Evolutionary conservation across 148 eudicot species (phyloP).

Genomic region (Chenopodium berlandieri): DNA sequence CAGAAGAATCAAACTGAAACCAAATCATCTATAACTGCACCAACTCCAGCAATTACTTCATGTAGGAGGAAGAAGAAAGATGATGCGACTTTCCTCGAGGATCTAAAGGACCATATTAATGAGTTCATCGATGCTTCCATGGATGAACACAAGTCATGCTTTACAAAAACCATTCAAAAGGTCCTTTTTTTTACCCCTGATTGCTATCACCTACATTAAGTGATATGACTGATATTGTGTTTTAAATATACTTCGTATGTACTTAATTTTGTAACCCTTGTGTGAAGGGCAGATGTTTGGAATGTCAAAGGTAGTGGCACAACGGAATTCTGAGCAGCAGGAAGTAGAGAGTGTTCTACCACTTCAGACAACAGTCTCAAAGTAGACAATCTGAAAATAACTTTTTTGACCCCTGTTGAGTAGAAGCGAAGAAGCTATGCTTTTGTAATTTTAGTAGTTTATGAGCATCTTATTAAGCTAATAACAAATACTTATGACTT

Average conservation of each 20-base stretch:
- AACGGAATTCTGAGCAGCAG: conserved; percentile 35
- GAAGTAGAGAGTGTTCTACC: conserved; percentile 56
- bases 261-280: background rate
- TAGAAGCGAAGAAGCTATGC: too few relatives aligned
- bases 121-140: conserved; percentile 84
- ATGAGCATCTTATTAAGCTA: background rate
- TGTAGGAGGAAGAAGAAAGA: conserved; percentile 83
- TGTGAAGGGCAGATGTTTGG: conserved; percentile 68
- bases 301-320: conserved; percentile 78
- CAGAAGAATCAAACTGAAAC: conserved; percentile 36
- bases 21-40: conserved; percentile 34
- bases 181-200: conserved; percentile 22
- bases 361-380: conserved; percentile 47
- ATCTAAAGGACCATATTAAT: conserved; percentile 82
- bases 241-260: background rate
- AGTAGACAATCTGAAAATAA: conserved; percentile 23
- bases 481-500: background rate
- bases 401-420: background rate
- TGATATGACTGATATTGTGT: background rate
- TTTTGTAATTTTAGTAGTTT: background rate
- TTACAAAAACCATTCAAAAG: conserved; percentile 77
- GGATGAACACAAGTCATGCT: conserved; percentile 93
- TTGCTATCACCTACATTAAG: background rate
- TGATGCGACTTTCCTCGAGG: conserved; percentile 66
- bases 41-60: conserved; percentile 47